A percentile compares a stretch with the other conserved stretches of the same genome.
Conservation (phyloP, 2,329 filamentous ascomycete species). For the Blastomyces gilchristii region DNA sequence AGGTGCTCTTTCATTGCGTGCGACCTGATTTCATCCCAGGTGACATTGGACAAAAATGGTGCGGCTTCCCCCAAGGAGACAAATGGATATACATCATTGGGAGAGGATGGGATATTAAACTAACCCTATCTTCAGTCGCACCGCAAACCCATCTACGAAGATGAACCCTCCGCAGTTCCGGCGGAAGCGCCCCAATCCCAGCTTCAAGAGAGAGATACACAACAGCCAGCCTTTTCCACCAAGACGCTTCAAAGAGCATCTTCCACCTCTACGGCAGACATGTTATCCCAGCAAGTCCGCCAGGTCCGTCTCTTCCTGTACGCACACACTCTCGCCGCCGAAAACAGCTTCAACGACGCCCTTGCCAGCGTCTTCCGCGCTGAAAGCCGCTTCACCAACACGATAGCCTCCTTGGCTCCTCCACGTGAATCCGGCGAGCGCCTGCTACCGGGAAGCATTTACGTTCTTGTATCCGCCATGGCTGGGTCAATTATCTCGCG, state of each 20-base stretch:
- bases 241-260: conserved; percentile 15
- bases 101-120: neutral
- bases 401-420: conserved; percentile 78
- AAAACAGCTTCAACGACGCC: conserved; percentile 71
- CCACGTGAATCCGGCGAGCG: conserved; percentile 75
- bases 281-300: conserved; percentile 73
- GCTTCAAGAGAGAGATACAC: conserved; percentile 8
- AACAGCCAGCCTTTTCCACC: neutral
- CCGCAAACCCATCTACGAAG: conserved; percentile 18
- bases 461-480: conserved; percentile 91
- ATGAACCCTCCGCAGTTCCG: conserved; percentile 8
- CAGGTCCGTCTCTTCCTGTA: conserved; percentile 72
- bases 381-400: conserved; percentile 82
- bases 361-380: conserved; percentile 73
- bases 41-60: conserved; percentile 26
- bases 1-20: conserved; percentile 31
- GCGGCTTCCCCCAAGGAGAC: conserved; percentile 15
- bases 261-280: conserved; percentile 68
- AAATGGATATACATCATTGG: neutral
- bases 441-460: conserved; percentile 79
- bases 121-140: conserved; percentile 11
- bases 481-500: conserved; percentile 83
- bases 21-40: conserved; percentile 31
- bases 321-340: conserved; percentile 59
- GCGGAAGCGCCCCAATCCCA: conserved; percentile 5